Evolutionary conservation across 495 filamentous ascomycete genomes (phyloP).

Genomic region (Tuber borchii): DNA sequence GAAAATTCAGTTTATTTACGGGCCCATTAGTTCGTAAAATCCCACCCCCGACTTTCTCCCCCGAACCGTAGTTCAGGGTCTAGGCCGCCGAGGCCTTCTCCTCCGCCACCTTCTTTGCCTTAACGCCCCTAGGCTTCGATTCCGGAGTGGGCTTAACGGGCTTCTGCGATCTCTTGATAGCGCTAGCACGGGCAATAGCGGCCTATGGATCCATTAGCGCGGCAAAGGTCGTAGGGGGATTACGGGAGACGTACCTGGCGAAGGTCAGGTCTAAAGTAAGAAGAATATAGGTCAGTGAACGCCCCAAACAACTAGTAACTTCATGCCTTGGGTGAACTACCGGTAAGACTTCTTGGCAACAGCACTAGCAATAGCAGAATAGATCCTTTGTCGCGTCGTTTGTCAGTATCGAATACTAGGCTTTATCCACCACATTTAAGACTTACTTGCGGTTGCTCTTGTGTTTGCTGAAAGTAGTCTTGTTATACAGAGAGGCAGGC

Average conservation of each 20-base stretch:
- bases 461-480: slow-evolving; percentile 60
- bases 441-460: slow-evolving; percentile 73
- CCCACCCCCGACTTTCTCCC: background rate
- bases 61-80: background rate
- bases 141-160: slow-evolving; percentile 67
- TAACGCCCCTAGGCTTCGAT: slow-evolving; percentile 68
- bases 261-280: slow-evolving; percentile 59
- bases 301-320: slow-evolving; percentile 7
- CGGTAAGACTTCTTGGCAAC: slow-evolving; percentile 75
- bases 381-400: slow-evolving; percentile 58
- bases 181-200: slow-evolving; percentile 81
- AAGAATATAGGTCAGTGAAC: slow-evolving; percentile 13
- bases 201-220: slow-evolving; percentile 41
- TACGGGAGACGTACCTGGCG: slow-evolving; percentile 48
- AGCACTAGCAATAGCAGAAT: slow-evolving; percentile 70
- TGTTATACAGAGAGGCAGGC: slow-evolving; percentile 60
- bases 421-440: slow-evolving; percentile 5
- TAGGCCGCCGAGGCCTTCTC: slow-evolving; percentile 44
- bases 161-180: slow-evolving; percentile 71
- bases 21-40: background rate
- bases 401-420: slow-evolving; percentile 4
- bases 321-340: slow-evolving; percentile 14
- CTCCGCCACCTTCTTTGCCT: slow-evolving; percentile 69
- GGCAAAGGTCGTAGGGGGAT: slow-evolving; percentile 5
- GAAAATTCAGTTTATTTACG: background rate